Evolutionary conservation across 257 asterid genomes (phyloP).

Genomic region (Cinchona pubescens): DNA sequence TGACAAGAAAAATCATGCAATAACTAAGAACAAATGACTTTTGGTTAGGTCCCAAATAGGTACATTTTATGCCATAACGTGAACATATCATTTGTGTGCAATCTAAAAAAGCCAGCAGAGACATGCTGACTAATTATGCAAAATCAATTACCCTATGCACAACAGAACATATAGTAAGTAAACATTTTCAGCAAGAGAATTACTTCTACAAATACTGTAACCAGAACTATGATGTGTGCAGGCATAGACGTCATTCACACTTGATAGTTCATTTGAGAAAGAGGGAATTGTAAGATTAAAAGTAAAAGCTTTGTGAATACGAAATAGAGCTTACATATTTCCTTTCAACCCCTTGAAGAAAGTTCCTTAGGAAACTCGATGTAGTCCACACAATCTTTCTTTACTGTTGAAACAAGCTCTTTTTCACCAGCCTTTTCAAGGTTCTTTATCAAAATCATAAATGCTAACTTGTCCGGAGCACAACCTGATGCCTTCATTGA

Average conservation of each 20-base stretch:
- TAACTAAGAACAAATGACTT: neutral
- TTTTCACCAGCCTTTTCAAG: constrained; percentile 61
- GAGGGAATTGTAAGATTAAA: neutral
- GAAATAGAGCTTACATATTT: constrained; percentile 38
- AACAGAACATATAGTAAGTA: neutral
- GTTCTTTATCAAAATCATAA: constrained; percentile 53
- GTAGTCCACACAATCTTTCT: constrained; percentile 55
- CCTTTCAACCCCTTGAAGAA: constrained; percentile 51
- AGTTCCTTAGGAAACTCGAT: constrained; percentile 53
- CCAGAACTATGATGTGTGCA: neutral
- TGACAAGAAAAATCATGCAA: neutral
- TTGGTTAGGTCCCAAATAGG: neutral
- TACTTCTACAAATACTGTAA: neutral
- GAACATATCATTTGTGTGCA: neutral
- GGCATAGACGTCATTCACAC: neutral
- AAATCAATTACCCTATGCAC: neutral
- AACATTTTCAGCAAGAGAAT: neutral
- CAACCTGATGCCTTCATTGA: constrained; percentile 64
- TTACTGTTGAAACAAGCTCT: constrained; percentile 36
- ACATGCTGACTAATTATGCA: neutral
- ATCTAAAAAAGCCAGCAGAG: neutral
- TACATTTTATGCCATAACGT: neutral
- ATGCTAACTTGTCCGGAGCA: constrained; percentile 59
- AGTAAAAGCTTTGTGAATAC: neutral
- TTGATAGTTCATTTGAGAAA: neutral